Conservation (phyloP, 257 asterid genomes). For the Solanum chaucha region DNA sequence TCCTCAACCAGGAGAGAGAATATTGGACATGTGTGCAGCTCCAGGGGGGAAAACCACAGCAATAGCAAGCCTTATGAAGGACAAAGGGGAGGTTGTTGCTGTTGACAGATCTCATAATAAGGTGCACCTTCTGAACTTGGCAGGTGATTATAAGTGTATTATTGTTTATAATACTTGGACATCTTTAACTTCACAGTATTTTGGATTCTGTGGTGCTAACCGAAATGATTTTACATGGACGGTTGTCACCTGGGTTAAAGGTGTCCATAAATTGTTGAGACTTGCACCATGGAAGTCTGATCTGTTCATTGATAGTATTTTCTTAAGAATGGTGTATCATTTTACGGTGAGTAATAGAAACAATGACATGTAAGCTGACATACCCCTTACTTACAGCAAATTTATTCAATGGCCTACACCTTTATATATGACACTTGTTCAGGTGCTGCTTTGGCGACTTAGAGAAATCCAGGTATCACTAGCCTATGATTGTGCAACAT, state of each 20-base stretch:
- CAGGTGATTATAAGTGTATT: conserved; percentile 22
- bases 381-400: neutral
- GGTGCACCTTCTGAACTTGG: conserved; percentile 73
- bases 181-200: neutral
- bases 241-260: neutral
- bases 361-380: neutral
- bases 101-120: conserved; percentile 96
- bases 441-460: neutral
- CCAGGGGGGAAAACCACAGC: conserved; percentile 99
- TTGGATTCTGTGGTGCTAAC: neutral
- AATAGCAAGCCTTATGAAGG: conserved; percentile 92
- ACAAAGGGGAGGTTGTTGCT: conserved; percentile 83
- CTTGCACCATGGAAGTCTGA: neutral
- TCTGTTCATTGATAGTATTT: neutral
- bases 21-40: conserved; percentile 98
- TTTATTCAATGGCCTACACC: neutral
- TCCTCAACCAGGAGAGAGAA: conserved; percentile 88
- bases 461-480: neutral
- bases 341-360: neutral
- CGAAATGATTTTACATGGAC: neutral
- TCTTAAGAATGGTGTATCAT: neutral
- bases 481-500: neutral
- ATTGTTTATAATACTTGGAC: neutral
- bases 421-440: neutral
- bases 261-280: neutral